Percentiles rank a stretch among this genome's conserved stretches.
phyloP scores from a whole-genome alignment of 2,329 filamentous ascomycete species.

The Shiraia sp. region DNA sequence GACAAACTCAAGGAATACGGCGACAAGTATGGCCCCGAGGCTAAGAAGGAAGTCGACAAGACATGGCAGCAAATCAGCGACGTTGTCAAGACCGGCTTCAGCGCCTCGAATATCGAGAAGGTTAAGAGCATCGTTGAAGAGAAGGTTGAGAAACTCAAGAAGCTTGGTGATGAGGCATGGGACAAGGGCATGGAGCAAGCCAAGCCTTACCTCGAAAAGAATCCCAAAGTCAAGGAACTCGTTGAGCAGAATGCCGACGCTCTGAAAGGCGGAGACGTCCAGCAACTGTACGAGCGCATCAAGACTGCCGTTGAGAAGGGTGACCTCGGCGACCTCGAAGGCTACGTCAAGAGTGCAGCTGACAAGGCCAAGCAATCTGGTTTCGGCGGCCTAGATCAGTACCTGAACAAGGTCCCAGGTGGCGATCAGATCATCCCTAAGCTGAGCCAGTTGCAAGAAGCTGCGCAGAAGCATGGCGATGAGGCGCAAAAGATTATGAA shows the following conservation, averaged over 20 bases:
- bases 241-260: slow-evolving; percentile 71
- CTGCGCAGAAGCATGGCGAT: slow-evolving; percentile 68
- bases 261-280: slow-evolving; percentile 68
- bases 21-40: slow-evolving; percentile 72
- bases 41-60: slow-evolving; percentile 74
- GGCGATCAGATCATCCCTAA: slow-evolving; percentile 68
- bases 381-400: slow-evolving; percentile 60
- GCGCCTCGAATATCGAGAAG: slow-evolving; percentile 57
- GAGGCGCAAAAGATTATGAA: slow-evolving; percentile 72
- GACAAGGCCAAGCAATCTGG: slow-evolving; percentile 62
- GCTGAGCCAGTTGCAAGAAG: slow-evolving; percentile 65
- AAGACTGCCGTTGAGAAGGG: slow-evolving; percentile 65
- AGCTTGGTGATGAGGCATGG: slow-evolving; percentile 73
- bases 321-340: slow-evolving; percentile 61
- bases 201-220: slow-evolving; percentile 75
- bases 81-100: slow-evolving; percentile 65
- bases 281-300: slow-evolving; percentile 66
- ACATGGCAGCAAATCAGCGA: slow-evolving; percentile 70
- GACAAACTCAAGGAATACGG: slow-evolving; percentile 71
- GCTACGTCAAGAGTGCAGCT: slow-evolving; percentile 62
- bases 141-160: slow-evolving; percentile 68
- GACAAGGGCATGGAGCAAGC: slow-evolving; percentile 71
- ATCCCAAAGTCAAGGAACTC: slow-evolving; percentile 73
- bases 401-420: slow-evolving; percentile 67
- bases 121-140: slow-evolving; percentile 68